phyloP scores from a whole-genome alignment of 257 asterid genomes.

The Scutellaria baicalensis region DNA sequence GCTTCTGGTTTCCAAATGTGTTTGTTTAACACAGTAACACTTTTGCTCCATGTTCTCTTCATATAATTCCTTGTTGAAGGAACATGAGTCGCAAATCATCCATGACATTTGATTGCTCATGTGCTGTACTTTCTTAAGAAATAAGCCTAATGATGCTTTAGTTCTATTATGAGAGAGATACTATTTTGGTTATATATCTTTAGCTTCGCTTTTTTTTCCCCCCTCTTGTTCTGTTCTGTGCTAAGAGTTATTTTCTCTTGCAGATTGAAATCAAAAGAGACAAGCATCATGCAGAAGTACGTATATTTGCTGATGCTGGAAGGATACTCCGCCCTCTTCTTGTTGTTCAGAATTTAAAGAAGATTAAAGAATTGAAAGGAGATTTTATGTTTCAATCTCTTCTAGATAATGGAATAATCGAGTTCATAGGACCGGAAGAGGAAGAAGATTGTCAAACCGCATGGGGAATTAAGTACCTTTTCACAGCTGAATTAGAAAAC shows the following conservation, averaged over 20 bases:
- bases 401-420: constrained; percentile 62
- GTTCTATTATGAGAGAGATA: not conserved
- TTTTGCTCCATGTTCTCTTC: not conserved
- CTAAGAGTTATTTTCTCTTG: constrained; percentile 15
- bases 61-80: not conserved
- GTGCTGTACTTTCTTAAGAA: not conserved
- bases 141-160: not conserved
- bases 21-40: not conserved
- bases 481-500: constrained; percentile 41
- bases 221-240: not conserved
- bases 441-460: constrained; percentile 89
- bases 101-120: not conserved
- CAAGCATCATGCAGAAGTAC: constrained; percentile 60
- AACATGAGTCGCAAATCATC: not conserved
- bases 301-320: constrained; percentile 90
- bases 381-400: constrained; percentile 53
- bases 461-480: constrained; percentile 68
- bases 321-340: constrained; percentile 94
- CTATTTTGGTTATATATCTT: not conserved
- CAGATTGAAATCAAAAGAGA: constrained; percentile 89
- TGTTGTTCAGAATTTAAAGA: constrained; percentile 62
- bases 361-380: constrained; percentile 51
- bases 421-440: constrained; percentile 90
- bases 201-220: not conserved
- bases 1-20: not conserved